Base-by-base conservation (phyloP, 495 filamentous ascomycete genomes). In the Parmelia sp. region DNA sequence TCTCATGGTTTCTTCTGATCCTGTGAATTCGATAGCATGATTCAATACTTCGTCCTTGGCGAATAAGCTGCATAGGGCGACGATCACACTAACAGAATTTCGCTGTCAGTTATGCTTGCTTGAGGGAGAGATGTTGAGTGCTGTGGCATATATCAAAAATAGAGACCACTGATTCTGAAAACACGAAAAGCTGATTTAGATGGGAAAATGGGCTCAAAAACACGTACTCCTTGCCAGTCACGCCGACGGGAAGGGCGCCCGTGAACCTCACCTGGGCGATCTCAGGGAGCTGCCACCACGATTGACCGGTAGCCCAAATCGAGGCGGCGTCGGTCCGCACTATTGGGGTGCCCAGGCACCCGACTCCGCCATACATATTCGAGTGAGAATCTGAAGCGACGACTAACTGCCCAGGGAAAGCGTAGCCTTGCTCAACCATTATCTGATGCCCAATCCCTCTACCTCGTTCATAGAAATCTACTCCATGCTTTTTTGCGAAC, bases 221-320 rank as follows among this genome's bases (percentile, higher is more conserved):
- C n/a, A n/a, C n/a, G n/a, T n/a, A n/a, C n/a, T 98, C 93, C 75
- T 97, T 98, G 51, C 91, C 93, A 0, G 91, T 93, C 2, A 97
- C 94, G 7, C 94, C 94, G 3, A 73, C 73, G 0, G 90, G 92
- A 12, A 96, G 72, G 4, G 82, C 72, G 17, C 94, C 92, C 0
- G 82, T 90, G 23, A 98, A 79, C 0, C 83, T 91, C 14, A 97
- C 83, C 72, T 86, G 86, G 8, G 90, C 90, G 57, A 96, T 83
- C 0, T 91, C 90, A 0, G 94, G 94, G 61, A 95, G 83, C 77
- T 94, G 90, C 87, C 87, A 96, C 90, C 90, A 96, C 0, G 89
- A 96, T 65, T 80, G 79, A 2, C 86, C 86, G 3, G 90, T 96
- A 0, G 88, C 90, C 90, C 90, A 96, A 39, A 96, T 92, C 69